Percentiles rank a stretch among this genome's conserved stretches.
Conservation (phyloP, 805 yeast genomes). For the Sugiyamaella chiloensis region DNA sequence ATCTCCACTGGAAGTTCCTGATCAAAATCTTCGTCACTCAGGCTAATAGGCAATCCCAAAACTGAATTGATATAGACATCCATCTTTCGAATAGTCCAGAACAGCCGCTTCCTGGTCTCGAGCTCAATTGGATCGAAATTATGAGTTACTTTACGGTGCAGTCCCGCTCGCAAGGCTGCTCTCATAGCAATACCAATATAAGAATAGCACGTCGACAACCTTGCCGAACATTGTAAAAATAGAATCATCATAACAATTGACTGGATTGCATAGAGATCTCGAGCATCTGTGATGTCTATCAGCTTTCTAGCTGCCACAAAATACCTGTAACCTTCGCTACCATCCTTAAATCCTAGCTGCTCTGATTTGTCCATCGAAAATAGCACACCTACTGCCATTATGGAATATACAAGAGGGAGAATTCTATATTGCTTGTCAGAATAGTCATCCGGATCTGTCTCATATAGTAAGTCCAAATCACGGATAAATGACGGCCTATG, state of each 20-base stretch:
- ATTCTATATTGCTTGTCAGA: constrained; percentile 72
- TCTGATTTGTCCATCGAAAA: constrained; percentile 49
- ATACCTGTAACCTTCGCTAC: constrained; percentile 67
- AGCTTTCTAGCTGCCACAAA: constrained; percentile 76
- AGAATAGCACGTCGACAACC: constrained; percentile 81
- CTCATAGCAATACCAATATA: constrained; percentile 85
- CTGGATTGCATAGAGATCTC: constrained; percentile 79
- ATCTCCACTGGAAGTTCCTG: constrained; percentile 81
- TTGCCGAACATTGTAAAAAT: constrained; percentile 83
- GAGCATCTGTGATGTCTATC: constrained; percentile 78
- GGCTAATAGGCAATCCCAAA: constrained; percentile 77
- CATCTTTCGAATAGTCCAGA: constrained; percentile 88
- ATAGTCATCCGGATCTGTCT: constrained; percentile 67
- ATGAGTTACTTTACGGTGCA: constrained; percentile 68
- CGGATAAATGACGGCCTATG: constrained; percentile 78
- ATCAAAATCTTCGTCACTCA: constrained; percentile 75
- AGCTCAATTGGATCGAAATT: constrained; percentile 71
- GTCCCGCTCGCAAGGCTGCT: constrained; percentile 76
- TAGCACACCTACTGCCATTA: constrained; percentile 85
- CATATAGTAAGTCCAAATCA: constrained; percentile 72
- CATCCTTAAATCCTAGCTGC: constrained; percentile 37
- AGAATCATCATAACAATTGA: constrained; percentile 82
- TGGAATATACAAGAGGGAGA: constrained; percentile 76
- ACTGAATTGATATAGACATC: constrained; percentile 86
- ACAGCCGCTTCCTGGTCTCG: constrained; percentile 79